Evolutionary conservation across 139 green algal genomes (phyloP).

Genomic region (Closterium sp.): DNA sequence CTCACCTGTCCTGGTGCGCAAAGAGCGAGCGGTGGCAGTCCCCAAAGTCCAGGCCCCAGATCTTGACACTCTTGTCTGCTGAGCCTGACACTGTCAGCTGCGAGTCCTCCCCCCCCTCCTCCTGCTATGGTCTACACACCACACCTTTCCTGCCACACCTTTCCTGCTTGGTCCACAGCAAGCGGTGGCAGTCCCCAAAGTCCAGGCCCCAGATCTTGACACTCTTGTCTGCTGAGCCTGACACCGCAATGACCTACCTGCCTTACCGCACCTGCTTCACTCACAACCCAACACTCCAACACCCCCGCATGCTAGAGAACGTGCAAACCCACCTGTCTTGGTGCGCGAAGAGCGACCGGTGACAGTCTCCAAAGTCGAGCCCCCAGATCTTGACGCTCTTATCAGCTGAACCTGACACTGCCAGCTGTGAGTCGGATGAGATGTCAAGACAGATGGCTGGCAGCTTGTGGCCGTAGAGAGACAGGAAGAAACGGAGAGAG

Average conservation of each 20-base stretch:
- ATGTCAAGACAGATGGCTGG: slow-evolving; percentile 95
- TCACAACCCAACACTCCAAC: no score
- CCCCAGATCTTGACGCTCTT: slow-evolving; percentile 32
- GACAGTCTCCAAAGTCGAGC: slow-evolving; percentile 98
- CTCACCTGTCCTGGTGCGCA: no score
- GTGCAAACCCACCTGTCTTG: no score
- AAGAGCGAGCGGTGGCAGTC: slow-evolving; percentile 93
- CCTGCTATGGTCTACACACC: not conserved
- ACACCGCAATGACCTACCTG: not conserved
- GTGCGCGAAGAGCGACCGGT: slow-evolving; percentile 73
- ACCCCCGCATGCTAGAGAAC: no score
- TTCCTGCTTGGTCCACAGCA: no score
- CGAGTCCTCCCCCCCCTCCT: no score
- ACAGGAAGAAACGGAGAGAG: slow-evolving; percentile 95
- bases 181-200: slow-evolving; percentile 97
- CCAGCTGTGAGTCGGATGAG: slow-evolving; percentile 71
- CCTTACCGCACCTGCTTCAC: no score
- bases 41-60: slow-evolving; percentile 87
- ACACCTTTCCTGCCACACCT: not conserved
- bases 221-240: not conserved
- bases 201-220: slow-evolving; percentile 68
- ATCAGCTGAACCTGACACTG: not conserved
- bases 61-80: not conserved
- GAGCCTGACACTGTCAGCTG: not conserved
- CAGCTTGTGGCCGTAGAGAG: slow-evolving; percentile 98